phyloP scores from a whole-genome alignment of 208 protist species.

The Trypanosoma vivax region DNA sequence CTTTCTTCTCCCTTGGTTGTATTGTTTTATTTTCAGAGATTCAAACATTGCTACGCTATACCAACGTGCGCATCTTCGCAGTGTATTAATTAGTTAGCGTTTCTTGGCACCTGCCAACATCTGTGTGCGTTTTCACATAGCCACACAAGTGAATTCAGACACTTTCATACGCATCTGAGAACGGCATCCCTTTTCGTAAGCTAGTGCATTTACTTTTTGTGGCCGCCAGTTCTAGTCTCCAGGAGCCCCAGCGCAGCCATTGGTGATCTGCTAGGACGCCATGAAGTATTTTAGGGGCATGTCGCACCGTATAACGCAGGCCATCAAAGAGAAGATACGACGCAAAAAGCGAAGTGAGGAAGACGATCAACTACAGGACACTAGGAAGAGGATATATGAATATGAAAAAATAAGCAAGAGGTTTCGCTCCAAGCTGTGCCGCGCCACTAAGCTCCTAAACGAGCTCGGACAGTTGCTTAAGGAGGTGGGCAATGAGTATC shows the following conservation, averaged over 20 bases:
- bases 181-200: too few relatives aligned
- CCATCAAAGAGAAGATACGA: slow-evolving; percentile 55
- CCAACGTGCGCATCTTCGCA: too few relatives aligned
- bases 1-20: slow-evolving; percentile 2
- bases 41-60: too few relatives aligned
- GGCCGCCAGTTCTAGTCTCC: too few relatives aligned
- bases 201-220: too few relatives aligned
- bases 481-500: slow-evolving; percentile 70
- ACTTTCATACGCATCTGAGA: too few relatives aligned
- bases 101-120: too few relatives aligned
- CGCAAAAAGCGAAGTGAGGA: slow-evolving; percentile 24
- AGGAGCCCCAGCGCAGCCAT: too few relatives aligned
- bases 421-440: slow-evolving; percentile 52
- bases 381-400: slow-evolving; percentile 34
- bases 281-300: slow-evolving; percentile 71
- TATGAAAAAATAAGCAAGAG: slow-evolving; percentile 34
- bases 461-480: slow-evolving; percentile 57
- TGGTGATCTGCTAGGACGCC: not conserved
- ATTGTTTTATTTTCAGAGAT: slow-evolving; percentile 1
- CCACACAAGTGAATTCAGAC: too few relatives aligned
- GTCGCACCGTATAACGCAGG: slow-evolving; percentile 74
- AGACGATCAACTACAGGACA: slow-evolving; percentile 35
- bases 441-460: slow-evolving; percentile 51
- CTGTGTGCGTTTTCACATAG: too few relatives aligned
- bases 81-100: not conserved